Evolutionary conservation across 2,329 filamentous ascomycete genomes (phyloP), one percentile per base, ranked within the genome.

Genomic region (Tolypocladium tropicale): DNA sequence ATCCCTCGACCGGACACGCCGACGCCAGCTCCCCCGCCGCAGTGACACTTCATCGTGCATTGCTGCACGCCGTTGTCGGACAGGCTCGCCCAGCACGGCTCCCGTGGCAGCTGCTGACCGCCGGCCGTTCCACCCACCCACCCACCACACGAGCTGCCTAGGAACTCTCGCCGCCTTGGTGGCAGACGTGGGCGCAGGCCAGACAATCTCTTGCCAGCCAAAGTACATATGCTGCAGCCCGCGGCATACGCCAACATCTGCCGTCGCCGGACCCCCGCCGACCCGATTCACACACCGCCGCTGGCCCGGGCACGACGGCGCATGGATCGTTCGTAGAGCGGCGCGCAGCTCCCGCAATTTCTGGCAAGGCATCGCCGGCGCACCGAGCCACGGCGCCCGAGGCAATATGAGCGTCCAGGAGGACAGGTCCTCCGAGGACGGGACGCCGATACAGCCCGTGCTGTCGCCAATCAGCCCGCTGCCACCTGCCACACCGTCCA

Each of bases 401-500:
- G 55, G 56, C 57, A 60, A 51, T 55, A 70, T 71, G 68, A 68
- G 62, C 57, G 62, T 60, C 56, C 63, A 68, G 50, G 68, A 67
- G 54, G 58, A 62, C 43, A 58, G 55, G 49, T 54, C 50, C 55
- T 57, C 61, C 56, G 61, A 62, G 53, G 56, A 64, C 43, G 66
- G 61, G 53, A 57, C 60, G 12, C 64, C 68, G 53, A 57, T 60
- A 52, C 67, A 66, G 58, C 62, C 67, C 25, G 58, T 67, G 32
- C 61, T 71, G 18, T 69, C 69, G 50, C 67, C 70, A 48, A 67
- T 70, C 55, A 30, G 64, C 14, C 68, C 70, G 32, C 59, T 59
- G 36, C 64, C 67, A 32, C 67, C 69, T 10, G 65, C 65, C 25
- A 66, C 67, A 25, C 64, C 68, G 7, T 62, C 63, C 23, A 65